Conservation (phyloP, 495 filamentous ascomycete species). For the Physcia stellaris region DNA sequence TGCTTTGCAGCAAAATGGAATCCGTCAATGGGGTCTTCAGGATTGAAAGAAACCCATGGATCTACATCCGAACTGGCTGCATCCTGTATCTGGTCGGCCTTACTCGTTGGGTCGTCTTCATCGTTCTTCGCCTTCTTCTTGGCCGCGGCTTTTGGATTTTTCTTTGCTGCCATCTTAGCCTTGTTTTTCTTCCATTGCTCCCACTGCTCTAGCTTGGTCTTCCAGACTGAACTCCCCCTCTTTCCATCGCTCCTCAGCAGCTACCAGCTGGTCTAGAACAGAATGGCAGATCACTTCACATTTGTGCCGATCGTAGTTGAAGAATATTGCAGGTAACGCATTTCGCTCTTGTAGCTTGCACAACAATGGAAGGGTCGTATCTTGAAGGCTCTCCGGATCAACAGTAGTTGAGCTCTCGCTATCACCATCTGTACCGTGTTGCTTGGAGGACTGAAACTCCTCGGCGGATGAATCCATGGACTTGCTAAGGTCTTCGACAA, state of each 20-base stretch:
- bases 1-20: slow-evolving; percentile 54
- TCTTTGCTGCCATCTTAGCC: slow-evolving; percentile 21
- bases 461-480: too few relatives aligned
- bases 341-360: slow-evolving; percentile 44
- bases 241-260: slow-evolving; percentile 45
- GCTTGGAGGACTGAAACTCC: slow-evolving; percentile 7
- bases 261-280: slow-evolving; percentile 34
- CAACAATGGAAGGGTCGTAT: slow-evolving; percentile 45
- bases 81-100: slow-evolving; percentile 39
- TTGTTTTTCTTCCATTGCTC: slow-evolving; percentile 36
- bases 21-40: slow-evolving; percentile 41
- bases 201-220: slow-evolving; percentile 35
- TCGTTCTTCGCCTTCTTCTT: slow-evolving; percentile 27
- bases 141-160: slow-evolving; percentile 22
- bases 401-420: slow-evolving; percentile 2
- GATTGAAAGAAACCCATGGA: slow-evolving; percentile 48
- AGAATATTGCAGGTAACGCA: slow-evolving; percentile 60
- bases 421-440: slow-evolving; percentile 5
- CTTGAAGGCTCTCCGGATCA: slow-evolving; percentile 2
- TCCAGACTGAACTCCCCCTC: slow-evolving; percentile 41
- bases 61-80: slow-evolving; percentile 36
- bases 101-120: slow-evolving; percentile 31
- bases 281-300: slow-evolving; percentile 44
- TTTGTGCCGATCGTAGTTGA: slow-evolving; percentile 54
- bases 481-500: slow-evolving; percentile 28